These are phyloP conservation scores for Rosa multiflora DNA, from an alignment of 306 rosid genomes.

Conservation along the genomic window DNA sequence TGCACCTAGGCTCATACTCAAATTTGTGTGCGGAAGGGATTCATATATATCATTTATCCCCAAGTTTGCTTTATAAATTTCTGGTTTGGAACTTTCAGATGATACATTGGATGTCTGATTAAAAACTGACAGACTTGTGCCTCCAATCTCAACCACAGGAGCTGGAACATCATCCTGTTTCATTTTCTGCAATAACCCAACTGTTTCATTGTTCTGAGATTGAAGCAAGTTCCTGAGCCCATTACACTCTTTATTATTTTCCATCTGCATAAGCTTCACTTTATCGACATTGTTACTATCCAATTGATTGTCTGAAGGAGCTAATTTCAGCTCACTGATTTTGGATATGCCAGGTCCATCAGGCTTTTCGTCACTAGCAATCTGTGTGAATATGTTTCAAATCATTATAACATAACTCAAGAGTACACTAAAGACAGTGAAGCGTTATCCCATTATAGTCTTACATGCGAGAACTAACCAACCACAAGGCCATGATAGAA, in stretches of 20 bases:
- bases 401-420: constrained; percentile 29
- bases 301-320: constrained; percentile 44
- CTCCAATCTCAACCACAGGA: constrained; percentile 50
- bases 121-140: constrained; percentile 45
- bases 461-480: constrained; percentile 16
- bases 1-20: constrained; percentile 69
- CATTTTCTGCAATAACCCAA: constrained; percentile 48
- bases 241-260: constrained; percentile 46
- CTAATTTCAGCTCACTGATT: constrained; percentile 42
- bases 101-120: constrained; percentile 55
- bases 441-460: neutral
- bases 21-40: constrained; percentile 65
- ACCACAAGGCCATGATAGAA: neutral
- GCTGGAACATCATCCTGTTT: constrained; percentile 63
- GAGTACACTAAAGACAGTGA: neutral
- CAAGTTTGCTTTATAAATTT: constrained; percentile 45
- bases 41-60: constrained; percentile 63
- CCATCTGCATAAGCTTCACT: constrained; percentile 43
- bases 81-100: constrained; percentile 57
- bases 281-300: constrained; percentile 37
- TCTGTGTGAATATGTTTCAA: constrained; percentile 45
- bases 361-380: constrained; percentile 51
- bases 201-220: constrained; percentile 48
- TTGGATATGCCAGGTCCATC: constrained; percentile 50
- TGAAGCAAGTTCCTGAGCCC: constrained; percentile 68